Evolutionary conservation across 805 yeast genomes (phyloP), one percentile per base, ranked within the genome.

Genomic region (Zygosaccharomyces kombuchaensis): DNA sequence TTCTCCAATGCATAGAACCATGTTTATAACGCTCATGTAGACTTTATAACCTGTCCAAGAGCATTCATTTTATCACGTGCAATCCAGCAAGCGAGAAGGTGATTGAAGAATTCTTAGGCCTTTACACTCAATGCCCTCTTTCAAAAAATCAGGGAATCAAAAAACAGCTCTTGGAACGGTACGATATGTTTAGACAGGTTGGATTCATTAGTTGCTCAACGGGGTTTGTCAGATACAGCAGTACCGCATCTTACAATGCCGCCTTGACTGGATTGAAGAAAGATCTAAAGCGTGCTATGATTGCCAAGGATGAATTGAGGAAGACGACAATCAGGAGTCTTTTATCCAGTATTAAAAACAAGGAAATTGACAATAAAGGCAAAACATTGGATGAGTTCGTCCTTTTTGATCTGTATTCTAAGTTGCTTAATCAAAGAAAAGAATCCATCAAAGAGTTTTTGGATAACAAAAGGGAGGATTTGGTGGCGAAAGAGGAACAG

Each of bases 401-500:
- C n/a, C 49, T 73, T 3, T 63, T 56, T 36, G 72, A 68, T 26
- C 51, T 66, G 2, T 66, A 70, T 50, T 60, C 68, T 16, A 77
- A 75, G 45, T 60, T 78, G 52, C 65, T 78, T 26, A 64, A 68
- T 17, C 80, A 78, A 53, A 70, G 84, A 50, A 55, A 52, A 22
- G 78, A 77, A 47, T 73, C 83, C 0, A 72, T 73, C 36, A 66
- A 60, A 9, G 78, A 78, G 54, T 81, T 74, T 55, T 40, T 53
- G 9, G 61, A 64, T 13, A 75, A 75, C 42, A 60, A 68, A 8
- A 72, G 87, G 52, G 59, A 55, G 2, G 86, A 81, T 48, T 63
- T 81, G 48, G 81, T 73, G 1, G 74, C 70, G n/a, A 73, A 71
- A 44, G 87, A 81, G 62, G 53, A 59, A 17, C 57, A 62, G 14